These are phyloP conservation scores for Abrus pulchellus DNA, from an alignment of 306 rosid species.

Conservation along the genomic window DNA sequence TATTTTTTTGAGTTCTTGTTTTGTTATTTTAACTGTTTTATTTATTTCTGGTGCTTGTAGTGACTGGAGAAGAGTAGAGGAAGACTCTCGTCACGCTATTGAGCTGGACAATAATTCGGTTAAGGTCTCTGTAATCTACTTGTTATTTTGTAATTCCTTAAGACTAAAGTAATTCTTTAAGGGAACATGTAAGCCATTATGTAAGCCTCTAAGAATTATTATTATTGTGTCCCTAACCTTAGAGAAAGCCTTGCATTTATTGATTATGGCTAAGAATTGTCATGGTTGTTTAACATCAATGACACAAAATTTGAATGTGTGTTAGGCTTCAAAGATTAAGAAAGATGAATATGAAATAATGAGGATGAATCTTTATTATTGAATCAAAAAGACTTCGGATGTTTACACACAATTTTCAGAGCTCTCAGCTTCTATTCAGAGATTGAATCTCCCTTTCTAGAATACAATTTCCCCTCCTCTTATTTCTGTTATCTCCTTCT, in stretches of 20 bases:
- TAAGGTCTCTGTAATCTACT: conserved; percentile 59
- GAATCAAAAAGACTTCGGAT: no score
- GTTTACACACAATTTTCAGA: no score
- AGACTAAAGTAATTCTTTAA: not conserved
- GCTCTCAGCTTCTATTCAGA: no score
- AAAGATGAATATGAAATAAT: no score
- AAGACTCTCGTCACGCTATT: conserved; percentile 73
- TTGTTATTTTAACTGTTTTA: not conserved
- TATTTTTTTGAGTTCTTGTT: not conserved
- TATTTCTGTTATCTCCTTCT: no score
- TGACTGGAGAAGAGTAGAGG: conserved; percentile 77
- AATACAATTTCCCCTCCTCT: no score
- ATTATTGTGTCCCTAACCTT: not conserved
- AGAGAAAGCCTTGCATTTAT: not conserved
- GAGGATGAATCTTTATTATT: no score
- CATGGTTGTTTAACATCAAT: not conserved
- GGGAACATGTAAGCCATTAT: not conserved
- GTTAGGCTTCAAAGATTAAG: no score
- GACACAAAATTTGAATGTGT: no score
- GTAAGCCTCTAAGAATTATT: not conserved
- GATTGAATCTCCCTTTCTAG: no score
- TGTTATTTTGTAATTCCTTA: conserved; percentile 10
- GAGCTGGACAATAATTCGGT: conserved; percentile 65
- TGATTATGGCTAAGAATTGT: not conserved
- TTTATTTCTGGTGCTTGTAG: conserved; percentile 49